phyloP scores from a whole-genome alignment of 768 basidiomycete species.

The Pulveroboletus sp. region DNA sequence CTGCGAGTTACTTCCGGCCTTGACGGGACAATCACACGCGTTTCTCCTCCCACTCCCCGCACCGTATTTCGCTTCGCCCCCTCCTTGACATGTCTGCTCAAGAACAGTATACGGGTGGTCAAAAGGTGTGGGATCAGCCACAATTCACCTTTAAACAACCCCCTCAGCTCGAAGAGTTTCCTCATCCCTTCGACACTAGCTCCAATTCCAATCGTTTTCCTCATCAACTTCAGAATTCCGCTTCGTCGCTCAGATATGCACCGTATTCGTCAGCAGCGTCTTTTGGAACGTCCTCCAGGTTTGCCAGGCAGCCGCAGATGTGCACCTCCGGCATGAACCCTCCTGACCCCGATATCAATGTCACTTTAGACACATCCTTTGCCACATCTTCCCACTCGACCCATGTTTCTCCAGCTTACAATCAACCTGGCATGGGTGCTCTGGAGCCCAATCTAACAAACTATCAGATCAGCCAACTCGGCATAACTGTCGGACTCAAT shows the following conservation, averaged over 20 bases:
- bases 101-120: slow-evolving; percentile 7
- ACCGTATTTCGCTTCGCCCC: too few species aligned
- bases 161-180: slow-evolving; percentile 28
- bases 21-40: slow-evolving; percentile 3
- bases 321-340: slow-evolving; percentile 9
- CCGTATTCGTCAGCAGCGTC: slow-evolving; percentile 13
- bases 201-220: neutral
- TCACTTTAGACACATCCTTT: slow-evolving; percentile 15
- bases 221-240: slow-evolving; percentile 12
- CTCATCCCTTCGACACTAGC: slow-evolving; percentile 15
- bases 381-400: slow-evolving; percentile 5
- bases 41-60: neutral
- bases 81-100: slow-evolving; percentile 22
- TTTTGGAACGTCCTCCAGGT: slow-evolving; percentile 9
- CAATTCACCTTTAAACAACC: slow-evolving; percentile 11
- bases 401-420: slow-evolving; percentile 13
- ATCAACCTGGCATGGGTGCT: slow-evolving; percentile 6
- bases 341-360: slow-evolving; percentile 2
- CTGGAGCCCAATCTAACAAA: slow-evolving; percentile 10
- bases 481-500: neutral
- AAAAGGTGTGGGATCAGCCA: slow-evolving; percentile 17
- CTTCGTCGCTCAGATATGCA: slow-evolving; percentile 4
- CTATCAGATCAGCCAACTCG: slow-evolving; percentile 16
- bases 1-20: neutral
- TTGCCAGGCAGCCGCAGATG: slow-evolving; percentile 9